A percentile compares a stretch with the other conserved stretches of the same genome.
phyloP scores from a whole-genome alignment of 345 rosid species.

The Eucalyptus tenuipes region DNA sequence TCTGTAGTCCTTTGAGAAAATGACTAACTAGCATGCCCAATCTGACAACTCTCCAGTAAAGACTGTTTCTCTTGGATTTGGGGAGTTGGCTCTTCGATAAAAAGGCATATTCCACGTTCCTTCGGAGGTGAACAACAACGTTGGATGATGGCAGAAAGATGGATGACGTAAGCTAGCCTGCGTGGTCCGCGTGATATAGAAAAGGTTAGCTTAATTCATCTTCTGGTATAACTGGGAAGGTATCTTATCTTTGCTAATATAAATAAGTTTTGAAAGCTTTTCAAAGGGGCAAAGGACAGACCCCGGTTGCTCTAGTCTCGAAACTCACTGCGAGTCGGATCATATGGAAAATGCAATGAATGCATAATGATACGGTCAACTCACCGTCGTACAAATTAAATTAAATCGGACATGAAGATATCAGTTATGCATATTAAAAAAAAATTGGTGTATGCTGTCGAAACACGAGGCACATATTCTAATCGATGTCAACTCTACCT shows the following conservation, averaged over 20 bases:
- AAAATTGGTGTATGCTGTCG: neutral
- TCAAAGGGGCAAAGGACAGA: neutral
- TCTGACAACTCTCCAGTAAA: neutral
- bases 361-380: neutral
- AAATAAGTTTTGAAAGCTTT: neutral
- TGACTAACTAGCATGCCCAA: neutral
- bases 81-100: neutral
- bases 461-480: neutral
- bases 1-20: neutral
- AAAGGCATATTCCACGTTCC: neutral
- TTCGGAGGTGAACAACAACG: neutral
- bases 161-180: neutral
- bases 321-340: neutral
- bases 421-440: neutral
- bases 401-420: neutral
- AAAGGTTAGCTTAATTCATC: neutral
- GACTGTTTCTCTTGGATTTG: neutral
- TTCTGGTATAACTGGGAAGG: fast-evolving
- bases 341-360: neutral
- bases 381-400: neutral
- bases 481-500: neutral
- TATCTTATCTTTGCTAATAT: neutral
- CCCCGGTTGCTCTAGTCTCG: neutral
- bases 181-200: neutral
- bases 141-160: neutral